Conservation (phyloP, 768 basidiomycete species). For the Lentinula detonsa region DNA sequence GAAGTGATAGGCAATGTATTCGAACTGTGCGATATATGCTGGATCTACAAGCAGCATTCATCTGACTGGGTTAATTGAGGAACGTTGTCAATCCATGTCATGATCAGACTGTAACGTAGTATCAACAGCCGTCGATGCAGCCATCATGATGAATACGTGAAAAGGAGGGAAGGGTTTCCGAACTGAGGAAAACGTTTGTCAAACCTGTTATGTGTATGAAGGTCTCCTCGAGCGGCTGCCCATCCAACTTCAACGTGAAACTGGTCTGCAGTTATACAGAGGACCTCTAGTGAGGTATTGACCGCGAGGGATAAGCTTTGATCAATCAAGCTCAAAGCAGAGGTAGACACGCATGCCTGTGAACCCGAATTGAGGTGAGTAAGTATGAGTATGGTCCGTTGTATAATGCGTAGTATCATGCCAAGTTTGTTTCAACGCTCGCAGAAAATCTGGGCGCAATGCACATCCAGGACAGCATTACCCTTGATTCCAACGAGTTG, state of each 20-base stretch:
- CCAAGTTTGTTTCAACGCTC: neutral
- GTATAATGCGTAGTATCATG: conserved; percentile 5
- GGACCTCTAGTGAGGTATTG: conserved; percentile 1
- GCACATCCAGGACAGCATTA: neutral
- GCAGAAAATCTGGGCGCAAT: neutral
- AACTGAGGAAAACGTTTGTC: neutral
- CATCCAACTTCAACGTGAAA: conserved; percentile 1
- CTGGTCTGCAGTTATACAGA: conserved; percentile 5
- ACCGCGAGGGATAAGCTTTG: too few relatives aligned
- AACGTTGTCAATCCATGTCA: neutral
- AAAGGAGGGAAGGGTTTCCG: neutral
- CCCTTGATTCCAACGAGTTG: neutral
- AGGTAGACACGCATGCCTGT: neutral
- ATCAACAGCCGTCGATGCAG: neutral
- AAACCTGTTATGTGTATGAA: neutral
- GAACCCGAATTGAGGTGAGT: neutral
- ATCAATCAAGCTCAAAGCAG: neutral
- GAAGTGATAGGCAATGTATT: neutral
- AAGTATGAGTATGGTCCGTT: neutral
- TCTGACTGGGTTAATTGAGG: neutral
- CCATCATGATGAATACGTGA: neutral
- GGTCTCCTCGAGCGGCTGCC: neutral
- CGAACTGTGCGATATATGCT: neutral
- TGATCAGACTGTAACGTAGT: conserved; percentile 4
- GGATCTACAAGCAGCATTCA: neutral